Conservation (phyloP, 352 stramenopile species). For the Aphanomyces astaci region DNA sequence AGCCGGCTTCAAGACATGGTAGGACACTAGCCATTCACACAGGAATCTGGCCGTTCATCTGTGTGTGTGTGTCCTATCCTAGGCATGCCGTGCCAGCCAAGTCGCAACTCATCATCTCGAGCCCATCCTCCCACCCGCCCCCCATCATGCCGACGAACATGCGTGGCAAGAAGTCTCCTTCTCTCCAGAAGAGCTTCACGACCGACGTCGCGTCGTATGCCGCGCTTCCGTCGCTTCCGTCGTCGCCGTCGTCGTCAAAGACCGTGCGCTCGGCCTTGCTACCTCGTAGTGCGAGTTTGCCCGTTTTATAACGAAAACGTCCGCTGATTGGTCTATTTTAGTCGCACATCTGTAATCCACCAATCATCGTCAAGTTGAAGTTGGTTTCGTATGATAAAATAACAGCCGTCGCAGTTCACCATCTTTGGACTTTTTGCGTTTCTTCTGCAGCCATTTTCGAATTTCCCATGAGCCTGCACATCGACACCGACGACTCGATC, state of each 20-base stretch:
- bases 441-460: not conserved
- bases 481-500: conserved; percentile 30
- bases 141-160: not conserved
- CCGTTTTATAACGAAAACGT: conserved; percentile 12
- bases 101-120: conserved; percentile 35
- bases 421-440: not conserved
- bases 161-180: not conserved
- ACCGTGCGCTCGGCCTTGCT: not conserved
- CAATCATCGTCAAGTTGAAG: not conserved
- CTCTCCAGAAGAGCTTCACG: not conserved
- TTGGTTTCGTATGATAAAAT: not conserved
- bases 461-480: not conserved
- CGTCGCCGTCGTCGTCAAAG: not conserved
- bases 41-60: too few species aligned
- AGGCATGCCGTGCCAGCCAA: conserved; percentile 46
- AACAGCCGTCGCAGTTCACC: not conserved
- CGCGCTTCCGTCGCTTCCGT: not conserved
- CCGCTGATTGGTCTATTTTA: conserved; percentile 14
- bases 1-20: conserved; percentile 5
- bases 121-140: too few species aligned
- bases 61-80: not conserved
- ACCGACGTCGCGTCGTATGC: not conserved
- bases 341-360: conserved; percentile 4
- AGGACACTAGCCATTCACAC: not conserved
- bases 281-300: not conserved